Percentiles rank a stretch among this genome's conserved stretches.
phyloP scores from a whole-genome alignment of 805 yeast genomes.

The Saccharomycopsis lassenensis region DNA sequence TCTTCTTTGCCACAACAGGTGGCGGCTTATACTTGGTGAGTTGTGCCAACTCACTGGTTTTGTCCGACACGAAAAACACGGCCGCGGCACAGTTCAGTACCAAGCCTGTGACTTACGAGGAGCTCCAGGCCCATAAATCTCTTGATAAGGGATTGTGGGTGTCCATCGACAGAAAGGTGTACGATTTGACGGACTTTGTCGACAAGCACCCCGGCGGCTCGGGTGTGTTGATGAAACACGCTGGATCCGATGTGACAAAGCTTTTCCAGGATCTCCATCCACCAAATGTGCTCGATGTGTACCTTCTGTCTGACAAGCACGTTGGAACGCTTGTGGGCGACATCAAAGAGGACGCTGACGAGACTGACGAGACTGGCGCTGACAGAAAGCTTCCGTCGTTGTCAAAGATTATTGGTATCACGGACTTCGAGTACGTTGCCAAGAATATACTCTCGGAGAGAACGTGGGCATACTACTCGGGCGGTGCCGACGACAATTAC shows the following conservation, averaged over 20 bases:
- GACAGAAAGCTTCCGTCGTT: conserved; percentile 25
- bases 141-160: conserved; percentile 61
- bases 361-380: conserved; percentile 32
- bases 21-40: too few species aligned
- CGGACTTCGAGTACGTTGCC: conserved; percentile 33
- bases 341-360: conserved; percentile 4
- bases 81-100: too few species aligned
- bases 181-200: conserved; percentile 60
- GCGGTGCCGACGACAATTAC: conserved; percentile 40
- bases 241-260: conserved; percentile 74
- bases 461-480: conserved; percentile 34
- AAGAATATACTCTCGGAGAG: conserved; percentile 24
- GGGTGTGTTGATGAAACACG: conserved; percentile 67
- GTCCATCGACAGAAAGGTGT: conserved; percentile 70
- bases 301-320: conserved; percentile 46
- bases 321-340: conserved; percentile 32
- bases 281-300: conserved; percentile 64
- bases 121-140: conserved; percentile 5
- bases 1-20: too few species aligned
- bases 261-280: conserved; percentile 88
- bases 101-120: conserved; percentile 6
- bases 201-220: conserved; percentile 75
- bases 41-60: too few species aligned
- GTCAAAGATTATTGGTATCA: conserved; percentile 25
- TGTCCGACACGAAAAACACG: too few species aligned